Conservation (phyloP, 176 grass and related monocot species). For the Raddia distichophylla region DNA sequence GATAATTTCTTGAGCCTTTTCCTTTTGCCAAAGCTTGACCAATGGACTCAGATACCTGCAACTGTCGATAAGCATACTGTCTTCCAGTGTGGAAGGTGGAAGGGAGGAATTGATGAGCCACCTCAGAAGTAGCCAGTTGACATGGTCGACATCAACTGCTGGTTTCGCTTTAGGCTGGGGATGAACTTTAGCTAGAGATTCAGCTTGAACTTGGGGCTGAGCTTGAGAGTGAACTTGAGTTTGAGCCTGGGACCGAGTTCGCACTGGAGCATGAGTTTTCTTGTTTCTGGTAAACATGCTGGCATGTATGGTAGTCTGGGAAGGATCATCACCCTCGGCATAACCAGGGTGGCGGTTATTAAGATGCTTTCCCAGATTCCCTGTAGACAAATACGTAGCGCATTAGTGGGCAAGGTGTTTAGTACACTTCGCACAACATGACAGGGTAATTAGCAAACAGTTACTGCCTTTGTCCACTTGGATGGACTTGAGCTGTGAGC, state of each 20-base stretch:
- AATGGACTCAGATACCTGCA: constrained; percentile 70
- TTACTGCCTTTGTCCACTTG: neutral
- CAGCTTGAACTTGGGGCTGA: constrained; percentile 26
- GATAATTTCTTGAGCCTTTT: constrained; percentile 67
- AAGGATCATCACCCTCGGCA: constrained; percentile 42
- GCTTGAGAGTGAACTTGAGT: constrained; percentile 10
- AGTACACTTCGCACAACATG: neutral
- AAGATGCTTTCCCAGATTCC: constrained; percentile 95
- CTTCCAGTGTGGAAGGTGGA: constrained; percentile 60
- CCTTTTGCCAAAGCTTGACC: constrained; percentile 76
- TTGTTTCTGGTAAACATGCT: constrained; percentile 40
- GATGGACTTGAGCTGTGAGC: neutral
- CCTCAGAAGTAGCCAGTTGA: constrained; percentile 92
- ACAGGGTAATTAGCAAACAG: neutral
- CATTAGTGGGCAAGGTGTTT: constrained; percentile 17
- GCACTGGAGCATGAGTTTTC: constrained; percentile 41
- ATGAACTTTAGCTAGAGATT: constrained; percentile 23
- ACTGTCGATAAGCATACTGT: constrained; percentile 60
- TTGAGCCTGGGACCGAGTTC: constrained; percentile 40
- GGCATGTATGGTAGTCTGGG: constrained; percentile 22
- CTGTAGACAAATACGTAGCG: constrained; percentile 43
- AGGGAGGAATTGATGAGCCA: constrained; percentile 73
- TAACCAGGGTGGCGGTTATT: constrained; percentile 86
- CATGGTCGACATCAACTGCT: constrained; percentile 59
- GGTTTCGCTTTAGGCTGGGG: constrained; percentile 53